Percentiles rank a stretch among this genome's conserved stretches.
phyloP scores from a whole-genome alignment of 768 basidiomycete genomes.

The Suillus decipiens region DNA sequence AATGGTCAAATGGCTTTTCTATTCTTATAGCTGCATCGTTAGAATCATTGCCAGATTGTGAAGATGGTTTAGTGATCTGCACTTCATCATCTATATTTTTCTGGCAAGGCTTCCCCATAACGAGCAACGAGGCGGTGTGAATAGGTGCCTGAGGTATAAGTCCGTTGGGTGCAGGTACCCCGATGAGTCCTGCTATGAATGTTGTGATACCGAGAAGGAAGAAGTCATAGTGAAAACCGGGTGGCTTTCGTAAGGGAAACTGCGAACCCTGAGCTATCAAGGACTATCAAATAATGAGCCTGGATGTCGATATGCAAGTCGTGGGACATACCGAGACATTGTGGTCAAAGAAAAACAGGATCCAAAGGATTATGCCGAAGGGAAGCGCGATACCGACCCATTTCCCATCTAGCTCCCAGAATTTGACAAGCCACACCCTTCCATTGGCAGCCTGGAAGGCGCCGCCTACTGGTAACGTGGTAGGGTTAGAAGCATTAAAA shows the following conservation, averaged over 20 bases:
- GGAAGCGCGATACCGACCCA: conserved; percentile 91
- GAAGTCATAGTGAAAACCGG: conserved; percentile 86
- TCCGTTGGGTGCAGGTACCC: conserved; percentile 85
- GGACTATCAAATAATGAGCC: conserved; percentile 48
- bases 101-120: conserved; percentile 54
- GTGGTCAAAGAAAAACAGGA: conserved; percentile 94
- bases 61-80: conserved; percentile 21
- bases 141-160: conserved; percentile 88
- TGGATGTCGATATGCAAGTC: not conserved
- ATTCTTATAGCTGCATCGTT: conserved; percentile 20
- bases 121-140: conserved; percentile 81
- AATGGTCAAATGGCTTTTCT: conserved; percentile 25
- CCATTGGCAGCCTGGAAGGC: conserved; percentile 74
- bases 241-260: conserved; percentile 89
- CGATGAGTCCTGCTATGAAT: conserved; percentile 84
- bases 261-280: conserved; percentile 89
- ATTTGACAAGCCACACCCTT: conserved; percentile 80
- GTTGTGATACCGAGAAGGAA: conserved; percentile 90
- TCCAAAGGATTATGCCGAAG: conserved; percentile 86
- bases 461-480: conserved; percentile 66
- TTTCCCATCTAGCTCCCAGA: conserved; percentile 86
- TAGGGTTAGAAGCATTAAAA: conserved; percentile 59
- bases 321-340: conserved; percentile 75
- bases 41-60: conserved; percentile 6
- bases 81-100: conserved; percentile 40